Base-by-base conservation (phyloP, 176 grass and related monocot species). In the Puccinellia tenuiflora region DNA sequence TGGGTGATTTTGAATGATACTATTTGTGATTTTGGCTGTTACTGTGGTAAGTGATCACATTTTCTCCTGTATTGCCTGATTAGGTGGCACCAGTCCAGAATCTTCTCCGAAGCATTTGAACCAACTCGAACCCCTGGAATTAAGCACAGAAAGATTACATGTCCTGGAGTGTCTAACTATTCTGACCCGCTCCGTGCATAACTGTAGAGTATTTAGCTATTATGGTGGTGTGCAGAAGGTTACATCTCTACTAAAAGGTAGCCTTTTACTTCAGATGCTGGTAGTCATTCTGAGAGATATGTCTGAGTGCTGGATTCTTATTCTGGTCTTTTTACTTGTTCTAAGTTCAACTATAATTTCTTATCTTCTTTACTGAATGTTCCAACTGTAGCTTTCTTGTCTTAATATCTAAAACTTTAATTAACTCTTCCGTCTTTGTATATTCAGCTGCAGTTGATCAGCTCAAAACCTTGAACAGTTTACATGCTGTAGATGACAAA, bases 191-290 rank as follows among this genome's bases (percentile, higher is more conserved):
- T 97, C 95, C 28, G 81, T 92, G 79, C 95, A 94, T 76, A 97
- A 94, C 77, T 97, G 92, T 76, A 94, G 83, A 89, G 92, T 88
- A 89, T 97, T 97, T 94, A 90, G 88, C 77, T 97, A 97, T 82
- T 94, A 97, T 82, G 92, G 95, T 86, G 95, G 95, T 65, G 75
- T 97, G 63, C 90, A 94, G 62, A 97, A 90, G 91, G 55, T 94
- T 81, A 85, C 79, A 88, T 91, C 90, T 87, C 87, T 97, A 82
- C 54, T 97, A 60, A 97, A 97, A 91, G 95, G 95, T 97, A 94
- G 55, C 66, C 57, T 30, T 45, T 65, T 75, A 55, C 46, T 46
- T 84, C 54, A 45, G 30, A 26, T 88, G 54, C 21, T 86, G 45
- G 65, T 57, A 39, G 46, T 74, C 26, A 57, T 68, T 85, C 74